phyloP scores from a whole-genome alignment of 805 yeast species.

The Torulaspora quercuum region DNA sequence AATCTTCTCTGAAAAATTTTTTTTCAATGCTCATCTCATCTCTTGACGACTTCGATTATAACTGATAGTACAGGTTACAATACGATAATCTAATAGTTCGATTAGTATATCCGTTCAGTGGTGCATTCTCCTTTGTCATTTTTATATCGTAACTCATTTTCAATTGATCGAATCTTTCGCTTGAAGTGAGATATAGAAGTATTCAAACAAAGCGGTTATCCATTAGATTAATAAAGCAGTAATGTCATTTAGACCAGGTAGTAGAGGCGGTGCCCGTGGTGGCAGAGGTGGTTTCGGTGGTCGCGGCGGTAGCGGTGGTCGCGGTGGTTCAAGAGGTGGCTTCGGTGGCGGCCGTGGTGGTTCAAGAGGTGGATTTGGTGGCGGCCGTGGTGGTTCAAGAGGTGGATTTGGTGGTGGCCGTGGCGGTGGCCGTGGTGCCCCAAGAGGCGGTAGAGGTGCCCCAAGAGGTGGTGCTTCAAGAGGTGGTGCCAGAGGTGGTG shows the following conservation, averaged over 20 bases:
- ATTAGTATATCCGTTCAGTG: neutral
- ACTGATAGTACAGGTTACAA: too few relatives aligned
- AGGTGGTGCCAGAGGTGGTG: conserved; percentile 87
- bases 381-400: conserved; percentile 46
- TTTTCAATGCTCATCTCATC: conserved; percentile 19
- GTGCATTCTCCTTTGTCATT: neutral
- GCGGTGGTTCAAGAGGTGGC: conserved; percentile 47
- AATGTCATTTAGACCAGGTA: conserved; percentile 78
- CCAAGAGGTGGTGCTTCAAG: conserved; percentile 57
- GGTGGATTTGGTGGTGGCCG: conserved; percentile 47
- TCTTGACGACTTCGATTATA: conserved; percentile 9
- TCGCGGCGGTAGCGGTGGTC: too few relatives aligned
- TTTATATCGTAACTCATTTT: neutral
- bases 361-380: conserved; percentile 44
- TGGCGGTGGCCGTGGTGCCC: conserved; percentile 46
- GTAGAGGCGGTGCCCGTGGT: conserved; percentile 57
- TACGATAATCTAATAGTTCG: too few relatives aligned
- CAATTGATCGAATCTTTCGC: conserved; percentile 1
- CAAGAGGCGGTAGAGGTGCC: conserved; percentile 56
- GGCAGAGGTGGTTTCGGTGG: conserved; percentile 26
- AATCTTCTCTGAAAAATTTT: conserved; percentile 8
- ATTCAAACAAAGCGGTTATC: conserved; percentile 1
- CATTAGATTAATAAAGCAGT: conserved; percentile 14
- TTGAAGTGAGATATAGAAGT: conserved; percentile 1
- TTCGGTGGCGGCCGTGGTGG: conserved; percentile 48